Conservation (phyloP, 164 flowering plant species). For the Vitis cinerea region DNA sequence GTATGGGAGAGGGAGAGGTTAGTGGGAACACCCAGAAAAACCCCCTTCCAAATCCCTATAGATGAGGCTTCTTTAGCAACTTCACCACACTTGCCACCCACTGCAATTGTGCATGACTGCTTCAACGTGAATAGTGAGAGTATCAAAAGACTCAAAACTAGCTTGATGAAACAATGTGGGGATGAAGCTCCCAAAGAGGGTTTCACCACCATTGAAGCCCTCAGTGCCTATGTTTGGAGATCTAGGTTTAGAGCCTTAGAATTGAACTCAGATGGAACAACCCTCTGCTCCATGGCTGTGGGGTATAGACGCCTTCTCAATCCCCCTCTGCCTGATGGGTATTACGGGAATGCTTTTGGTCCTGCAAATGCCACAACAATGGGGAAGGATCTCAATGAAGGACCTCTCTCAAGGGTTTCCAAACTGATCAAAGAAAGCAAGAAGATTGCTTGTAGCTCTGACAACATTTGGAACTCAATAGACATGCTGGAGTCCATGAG, state of each 20-base stretch:
- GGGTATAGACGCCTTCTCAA: constrained; percentile 19
- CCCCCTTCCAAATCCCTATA: background rate
- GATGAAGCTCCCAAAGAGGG: background rate
- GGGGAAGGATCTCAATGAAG: constrained; percentile 22
- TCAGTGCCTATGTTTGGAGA: constrained; percentile 36
- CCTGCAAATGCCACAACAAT: constrained; percentile 7
- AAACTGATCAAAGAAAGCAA: constrained; percentile 32
- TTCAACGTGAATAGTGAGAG: constrained; percentile 16
- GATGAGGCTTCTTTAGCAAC: constrained; percentile 13
- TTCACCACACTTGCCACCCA: constrained; percentile 25
- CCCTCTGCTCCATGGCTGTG: constrained; percentile 9
- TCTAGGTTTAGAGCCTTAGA: constrained; percentile 25
- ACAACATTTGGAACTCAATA: constrained; percentile 8
- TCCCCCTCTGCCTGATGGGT: constrained; percentile 32
- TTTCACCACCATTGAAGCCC: constrained; percentile 28
- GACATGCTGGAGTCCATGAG: constrained; percentile 12
- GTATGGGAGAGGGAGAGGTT: constrained; percentile 32
- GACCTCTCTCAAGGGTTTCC: constrained; percentile 16
- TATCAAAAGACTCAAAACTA: constrained; percentile 21
- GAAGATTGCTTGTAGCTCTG: constrained; percentile 3
- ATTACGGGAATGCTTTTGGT: constrained; percentile 35
- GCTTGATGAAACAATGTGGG: constrained; percentile 16
- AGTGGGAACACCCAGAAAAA: background rate
- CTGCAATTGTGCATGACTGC: constrained; percentile 22
- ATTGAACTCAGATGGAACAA: constrained; percentile 20